Conservation (phyloP, 768 basidiomycete species). For the Cytidiella melzeri region DNA sequence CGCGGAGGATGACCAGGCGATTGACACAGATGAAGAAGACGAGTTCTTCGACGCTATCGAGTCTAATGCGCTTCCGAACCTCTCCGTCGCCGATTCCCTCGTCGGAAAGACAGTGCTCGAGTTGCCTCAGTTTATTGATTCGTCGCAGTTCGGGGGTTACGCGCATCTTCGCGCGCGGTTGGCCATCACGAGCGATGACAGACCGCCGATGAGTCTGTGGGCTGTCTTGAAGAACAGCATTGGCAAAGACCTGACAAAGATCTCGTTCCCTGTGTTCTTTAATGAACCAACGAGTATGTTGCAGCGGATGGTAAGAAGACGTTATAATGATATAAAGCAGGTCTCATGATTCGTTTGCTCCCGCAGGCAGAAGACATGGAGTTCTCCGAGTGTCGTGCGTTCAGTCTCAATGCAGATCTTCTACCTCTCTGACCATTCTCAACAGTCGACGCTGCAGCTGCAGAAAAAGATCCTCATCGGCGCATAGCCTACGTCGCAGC, state of each 20-base stretch:
- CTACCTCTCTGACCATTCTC: not conserved
- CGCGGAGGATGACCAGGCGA: slow-evolving; percentile 27
- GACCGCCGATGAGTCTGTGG: slow-evolving; percentile 91
- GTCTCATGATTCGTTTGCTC: not conserved
- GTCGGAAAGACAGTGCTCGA: slow-evolving; percentile 34
- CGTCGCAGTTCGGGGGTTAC: slow-evolving; percentile 62
- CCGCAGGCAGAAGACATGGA: slow-evolving; percentile 90
- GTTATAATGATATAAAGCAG: no score
- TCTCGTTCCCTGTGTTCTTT: slow-evolving; percentile 90
- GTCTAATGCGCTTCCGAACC: slow-evolving; percentile 66
- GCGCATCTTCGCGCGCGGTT: slow-evolving; percentile 51
- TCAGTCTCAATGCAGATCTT: not conserved
- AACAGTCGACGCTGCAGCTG: slow-evolving; percentile 78
- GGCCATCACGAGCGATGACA: slow-evolving; percentile 62
- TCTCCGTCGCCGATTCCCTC: slow-evolving; percentile 64
- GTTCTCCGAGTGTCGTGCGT: slow-evolving; percentile 83
- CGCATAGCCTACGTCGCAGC: slow-evolving; percentile 91
- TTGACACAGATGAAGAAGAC: slow-evolving; percentile 78
- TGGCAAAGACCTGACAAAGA: slow-evolving; percentile 94
- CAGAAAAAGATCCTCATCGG: slow-evolving; percentile 68
- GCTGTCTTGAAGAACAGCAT: slow-evolving; percentile 92
- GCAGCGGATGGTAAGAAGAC: slow-evolving; percentile 72
- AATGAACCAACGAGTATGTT: slow-evolving; percentile 96
- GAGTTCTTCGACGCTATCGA: slow-evolving; percentile 99
- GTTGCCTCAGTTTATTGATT: slow-evolving; percentile 31